Evolutionary conservation across 768 basidiomycete genomes (phyloP).

Genomic region (Suillus americanus): DNA sequence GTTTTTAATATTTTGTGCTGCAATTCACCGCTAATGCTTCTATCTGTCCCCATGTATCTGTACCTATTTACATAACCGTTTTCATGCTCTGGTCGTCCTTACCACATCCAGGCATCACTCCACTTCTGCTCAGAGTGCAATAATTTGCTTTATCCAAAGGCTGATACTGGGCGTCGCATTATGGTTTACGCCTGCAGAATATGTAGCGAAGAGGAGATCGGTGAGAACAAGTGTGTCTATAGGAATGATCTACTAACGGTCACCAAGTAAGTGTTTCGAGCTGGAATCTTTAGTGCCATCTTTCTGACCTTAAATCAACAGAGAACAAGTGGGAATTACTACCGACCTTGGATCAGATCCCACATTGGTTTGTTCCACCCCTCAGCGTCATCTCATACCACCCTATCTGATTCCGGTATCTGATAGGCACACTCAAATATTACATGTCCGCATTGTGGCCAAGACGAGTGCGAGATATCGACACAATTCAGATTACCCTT

Average conservation of each 20-base stretch:
- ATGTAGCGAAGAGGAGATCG: constrained; percentile 82
- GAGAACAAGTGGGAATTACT: constrained; percentile 92
- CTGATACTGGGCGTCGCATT: constrained; percentile 78
- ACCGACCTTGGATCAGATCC: constrained; percentile 86
- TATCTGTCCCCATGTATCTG: background rate
- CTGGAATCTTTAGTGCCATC: background rate
- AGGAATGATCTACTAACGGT: constrained; percentile 91
- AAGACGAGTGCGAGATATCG: constrained; percentile 68
- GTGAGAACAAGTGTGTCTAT: constrained; percentile 89
- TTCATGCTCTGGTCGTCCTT: background rate
- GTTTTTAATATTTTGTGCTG: constrained; percentile 15
- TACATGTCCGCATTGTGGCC: constrained; percentile 76
- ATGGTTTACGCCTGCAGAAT: constrained; percentile 93
- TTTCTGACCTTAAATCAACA: constrained; percentile 31
- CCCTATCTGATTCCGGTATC: background rate
- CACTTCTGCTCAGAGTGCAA: constrained; percentile 95
- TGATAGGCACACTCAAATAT: constrained; percentile 80
- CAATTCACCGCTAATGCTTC: constrained; percentile 11
- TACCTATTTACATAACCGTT: background rate
- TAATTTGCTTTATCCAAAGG: constrained; percentile 92
- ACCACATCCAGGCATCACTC: constrained; percentile 62
- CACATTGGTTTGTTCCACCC: constrained; percentile 60
- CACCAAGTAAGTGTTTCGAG: constrained; percentile 64
- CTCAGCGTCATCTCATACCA: background rate
- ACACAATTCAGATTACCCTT: background rate